Percentiles rank a stretch among this genome's conserved stretches.
These are phyloP conservation scores for Ophiocordyceps camponoti-rufipedis DNA, from an alignment of 2,329 filamentous ascomycete genomes.

Conservation along the genomic window DNA sequence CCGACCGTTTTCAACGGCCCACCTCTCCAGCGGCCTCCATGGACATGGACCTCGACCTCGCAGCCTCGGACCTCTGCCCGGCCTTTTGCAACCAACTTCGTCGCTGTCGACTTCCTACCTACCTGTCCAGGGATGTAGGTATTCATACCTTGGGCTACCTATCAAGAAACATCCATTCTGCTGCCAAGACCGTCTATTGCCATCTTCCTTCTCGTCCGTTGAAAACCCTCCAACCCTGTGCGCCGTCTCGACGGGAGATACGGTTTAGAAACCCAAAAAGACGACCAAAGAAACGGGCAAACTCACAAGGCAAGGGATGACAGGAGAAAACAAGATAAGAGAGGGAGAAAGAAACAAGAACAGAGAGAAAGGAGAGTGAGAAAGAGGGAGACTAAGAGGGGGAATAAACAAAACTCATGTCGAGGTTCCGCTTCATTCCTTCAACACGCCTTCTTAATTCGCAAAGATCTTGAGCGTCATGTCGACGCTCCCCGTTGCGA, in stretches of 20 bases:
- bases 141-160: background rate
- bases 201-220: background rate
- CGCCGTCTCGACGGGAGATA: background rate
- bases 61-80: background rate
- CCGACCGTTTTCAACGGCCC: too few species aligned
- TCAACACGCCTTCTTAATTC: slow-evolving; percentile 12
- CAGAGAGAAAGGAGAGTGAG: background rate
- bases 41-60: background rate
- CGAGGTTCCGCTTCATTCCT: too few species aligned
- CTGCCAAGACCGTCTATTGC: background rate
- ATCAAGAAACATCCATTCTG: background rate
- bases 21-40: too few species aligned
- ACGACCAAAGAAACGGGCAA: background rate
- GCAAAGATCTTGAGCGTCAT: slow-evolving; percentile 65
- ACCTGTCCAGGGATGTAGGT: too few species aligned
- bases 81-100: too few species aligned
- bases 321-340: background rate
- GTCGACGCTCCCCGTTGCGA: slow-evolving; percentile 78
- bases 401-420: background rate
- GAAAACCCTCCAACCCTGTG: background rate
- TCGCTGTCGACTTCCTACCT: too few species aligned
- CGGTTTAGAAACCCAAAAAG: too few species aligned
- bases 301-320: background rate
- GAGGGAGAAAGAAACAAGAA: background rate
- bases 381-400: background rate